Conservation (phyloP, 345 rosid species). For the Populus pruinosa region DNA sequence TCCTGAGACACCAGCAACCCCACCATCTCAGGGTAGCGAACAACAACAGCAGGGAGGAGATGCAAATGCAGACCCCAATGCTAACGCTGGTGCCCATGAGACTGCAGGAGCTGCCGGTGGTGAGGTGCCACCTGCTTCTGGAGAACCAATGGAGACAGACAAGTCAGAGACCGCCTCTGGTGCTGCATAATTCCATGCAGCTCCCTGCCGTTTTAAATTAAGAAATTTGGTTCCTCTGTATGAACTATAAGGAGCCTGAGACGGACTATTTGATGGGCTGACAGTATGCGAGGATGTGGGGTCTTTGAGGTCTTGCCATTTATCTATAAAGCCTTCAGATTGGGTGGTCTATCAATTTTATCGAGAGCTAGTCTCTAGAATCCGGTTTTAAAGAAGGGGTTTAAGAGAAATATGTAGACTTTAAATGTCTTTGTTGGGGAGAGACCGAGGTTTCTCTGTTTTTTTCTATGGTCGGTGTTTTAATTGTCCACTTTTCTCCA, state of each 20-base stretch:
- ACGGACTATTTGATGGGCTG: slow-evolving; percentile 13
- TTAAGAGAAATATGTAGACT: background rate
- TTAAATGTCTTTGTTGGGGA: background rate
- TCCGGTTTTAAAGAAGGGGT: slow-evolving; percentile 13
- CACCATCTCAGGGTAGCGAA: slow-evolving; percentile 46
- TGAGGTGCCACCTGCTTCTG: slow-evolving; percentile 42
- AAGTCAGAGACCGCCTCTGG: slow-evolving; percentile 32
- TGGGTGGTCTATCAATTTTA: slow-evolving; percentile 11
- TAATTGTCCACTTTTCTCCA: background rate
- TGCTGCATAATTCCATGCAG: slow-evolving; percentile 25
- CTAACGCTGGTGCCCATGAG: slow-evolving; percentile 16
- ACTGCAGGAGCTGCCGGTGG: slow-evolving; percentile 25
- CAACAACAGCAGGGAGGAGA: slow-evolving; percentile 34
- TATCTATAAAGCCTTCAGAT: slow-evolving; percentile 15
- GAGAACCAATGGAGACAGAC: slow-evolving; percentile 78
- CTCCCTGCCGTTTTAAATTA: background rate
- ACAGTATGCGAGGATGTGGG: slow-evolving; percentile 1
- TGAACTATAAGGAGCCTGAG: slow-evolving; percentile 15
- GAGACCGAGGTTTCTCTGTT: background rate
- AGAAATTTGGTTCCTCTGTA: slow-evolving; percentile 17
- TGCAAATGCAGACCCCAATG: slow-evolving; percentile 10
- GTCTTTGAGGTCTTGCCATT: background rate
- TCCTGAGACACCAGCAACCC: slow-evolving; percentile 54
- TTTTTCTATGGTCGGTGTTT: background rate
- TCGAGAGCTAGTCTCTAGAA: slow-evolving; percentile 23